A percentile compares a stretch with the other conserved stretches of the same genome.
Conservation (phyloP, 352 stramenopile species). For the Phytopythium aichiense region DNA sequence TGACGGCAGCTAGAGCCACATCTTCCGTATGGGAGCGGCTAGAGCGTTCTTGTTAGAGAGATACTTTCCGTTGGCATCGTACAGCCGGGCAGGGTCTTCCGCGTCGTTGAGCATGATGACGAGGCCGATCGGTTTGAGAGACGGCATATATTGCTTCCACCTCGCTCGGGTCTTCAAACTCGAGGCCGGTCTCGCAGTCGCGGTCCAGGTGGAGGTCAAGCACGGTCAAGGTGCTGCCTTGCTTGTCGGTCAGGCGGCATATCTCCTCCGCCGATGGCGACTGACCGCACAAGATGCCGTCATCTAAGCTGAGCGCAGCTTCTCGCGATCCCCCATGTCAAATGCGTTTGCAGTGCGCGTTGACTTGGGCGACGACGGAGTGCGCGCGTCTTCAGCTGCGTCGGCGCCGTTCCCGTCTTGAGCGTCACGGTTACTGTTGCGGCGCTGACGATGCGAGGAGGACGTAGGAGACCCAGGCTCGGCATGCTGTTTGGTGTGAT, state of each 20-base stretch:
- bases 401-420: not conserved
- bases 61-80: conserved; percentile 65
- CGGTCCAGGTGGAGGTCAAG: conserved; percentile 74
- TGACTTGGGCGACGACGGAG: conserved; percentile 23
- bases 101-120: conserved; percentile 78
- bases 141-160: conserved; percentile 73
- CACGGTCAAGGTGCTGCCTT: conserved; percentile 47
- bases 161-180: conserved; percentile 88
- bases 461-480: not conserved
- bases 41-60: conserved; percentile 51
- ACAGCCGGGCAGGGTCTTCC: conserved; percentile 60
- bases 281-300: conserved; percentile 84
- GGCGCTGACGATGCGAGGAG: not conserved
- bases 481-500: not conserved
- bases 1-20: not conserved
- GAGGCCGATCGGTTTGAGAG: conserved; percentile 77
- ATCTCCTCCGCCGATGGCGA: conserved; percentile 79
- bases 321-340: conserved; percentile 81
- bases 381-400: not conserved
- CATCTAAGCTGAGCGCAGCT: conserved; percentile 76
- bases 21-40: conserved; percentile 16
- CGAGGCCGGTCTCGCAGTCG: conserved; percentile 67
- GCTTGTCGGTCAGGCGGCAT: conserved; percentile 77
- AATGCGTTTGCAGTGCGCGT: conserved; percentile 55
- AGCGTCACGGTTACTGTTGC: not conserved